phyloP scores from a whole-genome alignment of 805 yeast genomes.

The Candida endomychidarum region DNA sequence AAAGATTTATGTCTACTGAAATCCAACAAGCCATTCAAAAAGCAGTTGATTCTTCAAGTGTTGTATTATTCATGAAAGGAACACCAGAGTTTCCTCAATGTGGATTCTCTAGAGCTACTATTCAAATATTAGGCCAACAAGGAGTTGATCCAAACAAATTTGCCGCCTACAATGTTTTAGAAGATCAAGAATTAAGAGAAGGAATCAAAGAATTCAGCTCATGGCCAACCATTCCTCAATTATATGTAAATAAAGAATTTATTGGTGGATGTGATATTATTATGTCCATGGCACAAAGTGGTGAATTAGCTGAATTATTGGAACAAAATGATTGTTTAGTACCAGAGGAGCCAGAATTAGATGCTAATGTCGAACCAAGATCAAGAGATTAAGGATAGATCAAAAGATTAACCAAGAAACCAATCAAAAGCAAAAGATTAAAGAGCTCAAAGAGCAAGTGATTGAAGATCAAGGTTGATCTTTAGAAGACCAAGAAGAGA shows the following conservation, averaged over 20 bases:
- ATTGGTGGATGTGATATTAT: constrained; percentile 97
- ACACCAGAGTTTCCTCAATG: constrained; percentile 98
- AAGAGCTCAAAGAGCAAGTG: no score
- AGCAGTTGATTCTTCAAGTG: constrained; percentile 88
- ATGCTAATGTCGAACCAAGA: constrained; percentile 37
- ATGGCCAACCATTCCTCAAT: constrained; percentile 99
- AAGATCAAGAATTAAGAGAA: constrained; percentile 89
- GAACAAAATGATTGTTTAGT: constrained; percentile 78
- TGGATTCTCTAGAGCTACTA: constrained; percentile 95
- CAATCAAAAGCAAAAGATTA: no score
- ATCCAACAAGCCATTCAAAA: constrained; percentile 80
- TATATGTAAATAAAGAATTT: constrained; percentile 86
- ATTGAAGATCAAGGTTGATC: no score
- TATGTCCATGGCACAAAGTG: constrained; percentile 84
- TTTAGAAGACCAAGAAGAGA: no score
- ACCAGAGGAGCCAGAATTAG: constrained; percentile 65
- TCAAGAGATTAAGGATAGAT: constrained; percentile 30
- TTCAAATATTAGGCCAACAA: constrained; percentile 89
- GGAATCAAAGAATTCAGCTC: constrained; percentile 94
- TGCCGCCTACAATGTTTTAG: constrained; percentile 95
- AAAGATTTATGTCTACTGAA: constrained; percentile 68
- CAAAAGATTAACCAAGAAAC: no score
- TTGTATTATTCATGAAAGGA: constrained; percentile 97
- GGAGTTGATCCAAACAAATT: constrained; percentile 96
- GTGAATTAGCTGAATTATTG: constrained; percentile 84